Conservation (phyloP, 2,329 filamentous ascomycete species). For the Cladosporium sp. region DNA sequence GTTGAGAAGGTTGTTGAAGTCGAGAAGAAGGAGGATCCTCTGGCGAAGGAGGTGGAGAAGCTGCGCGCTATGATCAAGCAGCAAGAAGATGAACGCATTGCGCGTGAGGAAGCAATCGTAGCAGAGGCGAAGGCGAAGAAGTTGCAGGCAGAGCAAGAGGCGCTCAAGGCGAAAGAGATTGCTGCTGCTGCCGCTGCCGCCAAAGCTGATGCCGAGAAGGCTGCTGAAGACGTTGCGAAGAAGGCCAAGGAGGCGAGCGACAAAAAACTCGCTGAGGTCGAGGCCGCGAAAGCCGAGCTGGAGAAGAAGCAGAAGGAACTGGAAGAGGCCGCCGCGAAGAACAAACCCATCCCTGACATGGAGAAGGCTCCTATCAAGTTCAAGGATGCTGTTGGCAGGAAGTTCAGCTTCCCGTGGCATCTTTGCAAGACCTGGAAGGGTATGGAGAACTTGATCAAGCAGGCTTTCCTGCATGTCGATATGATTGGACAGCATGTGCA, state of each 20-base stretch:
- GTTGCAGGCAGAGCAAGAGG: conserved; percentile 37
- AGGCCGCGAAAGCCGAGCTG: conserved; percentile 53
- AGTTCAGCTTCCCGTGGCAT: conserved; percentile 89
- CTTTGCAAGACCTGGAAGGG: conserved; percentile 68
- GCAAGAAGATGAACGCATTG: conserved; percentile 45
- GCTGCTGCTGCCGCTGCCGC: conserved; percentile 41
- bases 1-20: conserved; percentile 32
- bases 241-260: conserved; percentile 48
- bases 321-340: conserved; percentile 51
- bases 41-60: conserved; percentile 32
- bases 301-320: conserved; percentile 52
- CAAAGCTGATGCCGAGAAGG: conserved; percentile 46
- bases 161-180: conserved; percentile 33
- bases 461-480: conserved; percentile 53
- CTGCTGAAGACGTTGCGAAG: conserved; percentile 52
- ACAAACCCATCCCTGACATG: conserved; percentile 53
- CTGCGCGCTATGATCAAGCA: conserved; percentile 46
- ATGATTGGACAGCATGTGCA: conserved; percentile 49
- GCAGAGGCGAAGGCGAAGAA: conserved; percentile 33
- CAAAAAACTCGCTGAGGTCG: conserved; percentile 58
- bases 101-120: conserved; percentile 32
- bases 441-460: conserved; percentile 53
- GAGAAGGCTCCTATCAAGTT: conserved; percentile 78
- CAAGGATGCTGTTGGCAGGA: conserved; percentile 87
- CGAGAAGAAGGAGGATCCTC: conserved; percentile 21